Evolutionary conservation across 345 rosid species (phyloP), one percentile per base, ranked within the genome.

Genomic region (Gossypium herbaceum): DNA sequence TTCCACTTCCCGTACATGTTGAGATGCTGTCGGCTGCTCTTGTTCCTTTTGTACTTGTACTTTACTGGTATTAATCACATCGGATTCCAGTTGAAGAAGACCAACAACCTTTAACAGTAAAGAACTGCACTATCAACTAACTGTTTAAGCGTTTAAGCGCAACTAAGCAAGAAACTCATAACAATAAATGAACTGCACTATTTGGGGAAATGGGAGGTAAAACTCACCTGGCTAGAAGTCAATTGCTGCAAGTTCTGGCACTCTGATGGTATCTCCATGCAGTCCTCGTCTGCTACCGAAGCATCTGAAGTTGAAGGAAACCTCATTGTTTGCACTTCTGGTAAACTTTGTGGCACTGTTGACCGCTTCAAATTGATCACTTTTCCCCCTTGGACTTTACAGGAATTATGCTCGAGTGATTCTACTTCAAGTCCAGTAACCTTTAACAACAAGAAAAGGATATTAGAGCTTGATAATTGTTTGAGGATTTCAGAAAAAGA

Each of bases 211-310:
- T 11, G 13, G 52, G 24, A 62, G 25, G 45, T 22, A n/a, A 27
- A 73, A 64, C 83, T 76, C 65, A 78, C 83, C n/a, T 64, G 70
- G 68, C 55, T 47, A 6, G 11, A 68, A 2, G 58, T 57, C 45
- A 71, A 19, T 19, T 34, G 29, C 52, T 34, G 5, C 12, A 54
- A 63, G 43, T 20, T 45, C 15, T 60, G 74, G 68, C 50, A 29
- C 34, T 29, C 50, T 19, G 68, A 27, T 25, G 68, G 19, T 27
- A 7, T 67, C 29, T 29, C 58, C 67, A 68, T 9, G n/a, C 12
- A 24, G n/a, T 47, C 73, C 20, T 44, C 29, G 16, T 64, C 24
- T 58, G 20, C 13, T 47, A 1, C 68, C 22, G 2, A 34, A 24
- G 15, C 10, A 19, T 56, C 29, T 64, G 79, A 68, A 51, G 67